Percentiles rank a stretch among this genome's conserved stretches.
Evolutionary conservation across 345 rosid genomes (phyloP).

Genomic region (Pistacia integerrima): DNA sequence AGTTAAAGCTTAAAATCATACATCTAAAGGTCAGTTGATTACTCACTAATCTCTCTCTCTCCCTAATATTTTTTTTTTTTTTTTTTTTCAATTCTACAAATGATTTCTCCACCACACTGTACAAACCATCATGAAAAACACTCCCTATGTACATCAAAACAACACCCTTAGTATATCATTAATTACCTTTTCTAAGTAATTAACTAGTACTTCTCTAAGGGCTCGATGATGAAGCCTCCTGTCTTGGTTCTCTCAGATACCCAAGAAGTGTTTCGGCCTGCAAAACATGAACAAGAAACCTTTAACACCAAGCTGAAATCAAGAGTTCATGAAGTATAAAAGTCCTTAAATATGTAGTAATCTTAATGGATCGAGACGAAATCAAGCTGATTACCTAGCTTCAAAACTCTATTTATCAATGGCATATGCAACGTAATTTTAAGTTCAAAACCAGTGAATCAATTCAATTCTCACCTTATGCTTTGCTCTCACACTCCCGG

Average conservation of each 20-base stretch:
- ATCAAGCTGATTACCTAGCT: too few species aligned
- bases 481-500: conserved; percentile 69
- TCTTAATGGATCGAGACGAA: too few species aligned
- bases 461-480: conserved; percentile 53
- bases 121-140: conserved; percentile 48
- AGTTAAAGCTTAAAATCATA: conserved; percentile 31
- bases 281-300: conserved; percentile 20
- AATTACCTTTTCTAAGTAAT: conserved; percentile 27
- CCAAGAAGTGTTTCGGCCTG: conserved; percentile 93
- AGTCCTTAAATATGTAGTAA: background rate
- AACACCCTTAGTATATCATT: conserved; percentile 1
- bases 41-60: conserved; percentile 16
- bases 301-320: background rate
- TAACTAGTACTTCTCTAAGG: conserved; percentile 35
- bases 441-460: background rate
- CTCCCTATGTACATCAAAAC: conserved; percentile 50
- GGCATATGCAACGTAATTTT: background rate
- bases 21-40: conserved; percentile 43
- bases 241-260: conserved; percentile 73
- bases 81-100: conserved; percentile 18
- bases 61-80: conserved; percentile 1
- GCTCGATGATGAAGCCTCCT: conserved; percentile 57
- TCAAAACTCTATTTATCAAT: too few species aligned
- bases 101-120: conserved; percentile 39
- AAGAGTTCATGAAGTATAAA: background rate